Evolutionary conservation across 768 basidiomycete species (phyloP), one percentile per base, ranked within the genome.

Genomic region (Boletellus ananas): DNA sequence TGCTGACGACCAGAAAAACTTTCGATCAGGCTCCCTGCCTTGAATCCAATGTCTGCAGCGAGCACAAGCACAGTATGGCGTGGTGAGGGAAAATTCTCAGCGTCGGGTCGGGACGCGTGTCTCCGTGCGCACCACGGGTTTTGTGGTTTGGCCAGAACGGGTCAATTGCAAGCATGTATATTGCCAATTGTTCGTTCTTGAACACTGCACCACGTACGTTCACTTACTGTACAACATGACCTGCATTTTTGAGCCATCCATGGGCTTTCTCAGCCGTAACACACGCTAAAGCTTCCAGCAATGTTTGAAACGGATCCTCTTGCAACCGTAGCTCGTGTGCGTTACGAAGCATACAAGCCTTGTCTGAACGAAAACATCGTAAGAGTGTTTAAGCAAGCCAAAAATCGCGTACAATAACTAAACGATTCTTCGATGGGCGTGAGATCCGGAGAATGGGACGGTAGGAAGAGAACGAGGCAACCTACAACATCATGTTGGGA

Each of bases 181-280:
- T n/a, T n/a, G n/a, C n/a, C n/a, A n/a, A n/a, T n/a, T n/a, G n/a
- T n/a, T n/a, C n/a, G n/a, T n/a, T n/a, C n/a, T n/a, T n/a, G n/a
- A n/a, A n/a, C n/a, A n/a, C n/a, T n/a, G n/a, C n/a, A n/a, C n/a
- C n/a, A n/a, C n/a, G n/a, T n/a, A n/a, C n/a, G n/a, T n/a, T n/a
- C n/a, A 23, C 23, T 6, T 6, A 23, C 6, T 23, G 3, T 23
- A 17, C 35, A 34, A 44, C 23, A 23, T 45, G 49, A 3, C 52
- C 52, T 7, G 47, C 31, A 53, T 54, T 25, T 9, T 39, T 44
- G 27, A 49, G 49, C 47, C 47, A 54, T 10, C n/a, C 16, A 3
- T 21, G 27, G 16, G 52, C 48, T 21, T 50, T 54, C 20, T 50
- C 48, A 2, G 25, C 35, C 1, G 43, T 54, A n/a, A n/a, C n/a